Percentiles rank a stretch among this genome's conserved stretches.
These are phyloP conservation scores for Epicoccum nigrum DNA, from an alignment of 2,329 filamentous ascomycete species.

Conservation along the genomic window DNA sequence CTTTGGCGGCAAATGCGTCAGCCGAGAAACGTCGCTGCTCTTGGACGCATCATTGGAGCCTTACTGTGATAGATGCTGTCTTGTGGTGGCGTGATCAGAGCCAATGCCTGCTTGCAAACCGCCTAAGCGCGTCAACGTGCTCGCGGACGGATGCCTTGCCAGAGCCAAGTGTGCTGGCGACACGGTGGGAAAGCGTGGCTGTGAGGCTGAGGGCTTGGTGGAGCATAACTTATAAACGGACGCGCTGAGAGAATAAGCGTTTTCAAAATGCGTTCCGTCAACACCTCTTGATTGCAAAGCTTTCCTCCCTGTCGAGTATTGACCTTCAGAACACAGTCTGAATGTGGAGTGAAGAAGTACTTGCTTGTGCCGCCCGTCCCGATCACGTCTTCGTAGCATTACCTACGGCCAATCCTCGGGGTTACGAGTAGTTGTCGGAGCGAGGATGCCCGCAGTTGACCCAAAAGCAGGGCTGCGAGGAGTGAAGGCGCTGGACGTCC, in stretches of 20 bases:
- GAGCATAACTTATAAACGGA: neutral
- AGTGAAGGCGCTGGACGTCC: conserved; percentile 5
- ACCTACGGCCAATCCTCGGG: neutral
- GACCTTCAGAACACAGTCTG: too few species aligned
- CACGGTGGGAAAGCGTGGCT: conserved; percentile 11
- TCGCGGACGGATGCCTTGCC: conserved; percentile 1
- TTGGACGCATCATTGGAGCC: conserved; percentile 5
- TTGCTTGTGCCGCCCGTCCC: too few species aligned
- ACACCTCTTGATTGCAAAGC: too few species aligned
- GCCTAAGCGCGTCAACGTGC: neutral
- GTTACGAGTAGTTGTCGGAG: conserved; percentile 3
- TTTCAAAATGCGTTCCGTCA: too few species aligned
- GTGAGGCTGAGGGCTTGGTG: conserved; percentile 17
- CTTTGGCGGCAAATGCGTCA: conserved; percentile 25
- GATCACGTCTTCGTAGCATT: too few species aligned
- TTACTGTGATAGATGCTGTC: conserved; percentile 9
- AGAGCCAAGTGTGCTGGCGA: conserved; percentile 13
- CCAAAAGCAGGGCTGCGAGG: neutral
- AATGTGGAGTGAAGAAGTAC: too few species aligned
- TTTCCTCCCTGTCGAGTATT: too few species aligned
- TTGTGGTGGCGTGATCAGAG: conserved; percentile 20
- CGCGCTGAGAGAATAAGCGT: too few species aligned
- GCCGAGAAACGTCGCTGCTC: conserved; percentile 25
- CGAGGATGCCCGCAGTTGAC: conserved; percentile 15
- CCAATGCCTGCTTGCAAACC: conserved; percentile 7